Base-by-base conservation (phyloP, 805 yeast genomes). In the Candida glaebosa region DNA sequence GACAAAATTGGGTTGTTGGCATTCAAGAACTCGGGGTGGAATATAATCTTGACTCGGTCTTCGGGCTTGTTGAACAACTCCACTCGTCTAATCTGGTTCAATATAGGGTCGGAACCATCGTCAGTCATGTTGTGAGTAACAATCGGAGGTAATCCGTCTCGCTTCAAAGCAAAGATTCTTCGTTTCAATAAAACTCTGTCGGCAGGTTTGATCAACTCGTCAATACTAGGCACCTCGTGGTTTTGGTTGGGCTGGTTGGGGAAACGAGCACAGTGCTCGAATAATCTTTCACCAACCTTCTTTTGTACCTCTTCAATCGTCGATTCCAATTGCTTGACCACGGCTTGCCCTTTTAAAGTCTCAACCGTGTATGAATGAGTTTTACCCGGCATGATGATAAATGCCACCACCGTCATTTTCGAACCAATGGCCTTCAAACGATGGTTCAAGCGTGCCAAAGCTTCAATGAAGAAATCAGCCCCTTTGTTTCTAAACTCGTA, bases 401-500 rank as follows among this genome's bases (percentile, higher is more conserved):
- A 91, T 8, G 98, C 98, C 34, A 91, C 97, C 16, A 91, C 93
- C 0, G 98, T 91, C 74, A 83, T 85, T 53, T 84, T 87, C 4
- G 96, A 85, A 32, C 87, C 87, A 4, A 79, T 65, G 43, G 79
- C 82, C 68, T 93, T 88, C 57, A 91, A 78, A 45, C 82, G 76
- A 63, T 91, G 91, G 67, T 91, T 91, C 58, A 91, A 76, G 51
- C 99, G 76, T 1, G 98, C 98, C 45, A 91, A 75, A 1, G 96
- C 74, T 66, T 91, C 99, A 53, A 91, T 87, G 61, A 81, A 91
- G 75, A 91, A 83, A 62, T 91, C 99, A 28, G 88, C 96, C 57
- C 99, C 99, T 67, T 91, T 91, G 63, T 91, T 91, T 59, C 97
- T 80, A 65, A 82, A 93, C 71, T 91, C 99, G 65, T 91, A 91